Percentiles rank a stretch among this genome's conserved stretches.
Evolutionary conservation across 805 yeast species (phyloP).

Genomic region (Brettanomyces sp.): DNA sequence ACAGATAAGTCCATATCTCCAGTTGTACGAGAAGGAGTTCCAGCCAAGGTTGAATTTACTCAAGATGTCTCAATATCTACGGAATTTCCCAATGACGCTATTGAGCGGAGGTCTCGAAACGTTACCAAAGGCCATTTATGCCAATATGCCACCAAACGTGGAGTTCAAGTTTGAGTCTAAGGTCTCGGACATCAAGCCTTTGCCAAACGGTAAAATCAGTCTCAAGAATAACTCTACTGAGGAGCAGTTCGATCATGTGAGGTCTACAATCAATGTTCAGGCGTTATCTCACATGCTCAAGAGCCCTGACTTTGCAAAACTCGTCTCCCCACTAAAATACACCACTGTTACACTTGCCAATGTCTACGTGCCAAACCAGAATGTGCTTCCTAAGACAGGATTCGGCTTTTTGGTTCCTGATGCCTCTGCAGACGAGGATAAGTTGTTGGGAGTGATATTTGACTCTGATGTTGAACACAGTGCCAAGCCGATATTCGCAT

Average conservation of each 20-base stretch:
- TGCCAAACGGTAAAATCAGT: conserved; percentile 10
- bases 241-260: conserved; percentile 40
- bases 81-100: conserved; percentile 53
- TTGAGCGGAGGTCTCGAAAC: conserved; percentile 46
- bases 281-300: conserved; percentile 27
- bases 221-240: conserved; percentile 8
- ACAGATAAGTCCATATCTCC: conserved; percentile 21
- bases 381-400: conserved; percentile 40
- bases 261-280: conserved; percentile 47
- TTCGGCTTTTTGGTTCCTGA: conserved; percentile 87
- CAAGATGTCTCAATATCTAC: conserved; percentile 29
- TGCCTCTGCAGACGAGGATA: conserved; percentile 31
- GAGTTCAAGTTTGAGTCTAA: conserved; percentile 24
- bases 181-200: conserved; percentile 12
- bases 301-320: conserved; percentile 6
- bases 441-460: conserved; percentile 77
- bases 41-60: conserved; percentile 31
- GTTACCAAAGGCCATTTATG: conserved; percentile 36
- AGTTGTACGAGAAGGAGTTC: conserved; percentile 30
- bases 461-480: conserved; percentile 77
- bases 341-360: conserved; percentile 58
- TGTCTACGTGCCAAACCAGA: conserved; percentile 41
- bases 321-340: conserved; percentile 24
- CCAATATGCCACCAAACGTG: conserved; percentile 35
- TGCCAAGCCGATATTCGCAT: conserved; percentile 19